phyloP scores from a whole-genome alignment of 257 asterid species.

The Solanum rostratum region DNA sequence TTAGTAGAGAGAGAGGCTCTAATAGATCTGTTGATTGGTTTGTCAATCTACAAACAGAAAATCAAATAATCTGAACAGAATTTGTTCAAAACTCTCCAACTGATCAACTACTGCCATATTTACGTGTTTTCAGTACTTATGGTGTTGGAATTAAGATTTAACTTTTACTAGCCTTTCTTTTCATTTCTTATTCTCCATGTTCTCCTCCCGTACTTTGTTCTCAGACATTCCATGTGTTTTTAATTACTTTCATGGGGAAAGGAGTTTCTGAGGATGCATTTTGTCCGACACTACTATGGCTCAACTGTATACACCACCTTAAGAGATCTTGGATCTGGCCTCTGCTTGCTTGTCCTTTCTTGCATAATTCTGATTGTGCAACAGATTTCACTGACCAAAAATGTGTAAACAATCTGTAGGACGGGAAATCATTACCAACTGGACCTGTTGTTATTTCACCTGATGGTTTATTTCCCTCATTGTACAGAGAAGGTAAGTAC shows the following conservation, averaged over 20 bases:
- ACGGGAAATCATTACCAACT: slow-evolving; percentile 85
- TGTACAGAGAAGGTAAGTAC: slow-evolving; percentile 76
- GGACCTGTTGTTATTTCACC: slow-evolving; percentile 99
- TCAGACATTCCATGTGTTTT: not conserved
- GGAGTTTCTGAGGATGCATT: not conserved
- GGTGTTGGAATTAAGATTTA: not conserved
- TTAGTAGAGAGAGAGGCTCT: not conserved
- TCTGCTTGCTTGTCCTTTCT: not conserved
- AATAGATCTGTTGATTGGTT: not conserved
- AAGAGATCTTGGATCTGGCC: not conserved
- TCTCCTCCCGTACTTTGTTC: not conserved
- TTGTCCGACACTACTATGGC: not conserved
- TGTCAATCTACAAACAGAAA: not conserved
- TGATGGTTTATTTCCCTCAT: slow-evolving; percentile 90
- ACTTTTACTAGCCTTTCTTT: not conserved
- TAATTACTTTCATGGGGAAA: not conserved
- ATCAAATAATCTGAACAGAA: not conserved
- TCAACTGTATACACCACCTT: not conserved
- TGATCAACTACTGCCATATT: not conserved
- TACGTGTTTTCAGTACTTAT: not conserved
- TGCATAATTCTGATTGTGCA: not conserved
- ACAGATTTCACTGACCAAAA: not conserved
- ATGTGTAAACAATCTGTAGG: slow-evolving; percentile 36
- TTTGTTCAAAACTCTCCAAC: not conserved
- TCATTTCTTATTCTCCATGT: not conserved